Percentiles rank a stretch among this genome's conserved stretches.
These are phyloP conservation scores for Arthrobotrys entomopaga DNA, from an alignment of 2,329 filamentous ascomycete species.

Conservation along the genomic window DNA sequence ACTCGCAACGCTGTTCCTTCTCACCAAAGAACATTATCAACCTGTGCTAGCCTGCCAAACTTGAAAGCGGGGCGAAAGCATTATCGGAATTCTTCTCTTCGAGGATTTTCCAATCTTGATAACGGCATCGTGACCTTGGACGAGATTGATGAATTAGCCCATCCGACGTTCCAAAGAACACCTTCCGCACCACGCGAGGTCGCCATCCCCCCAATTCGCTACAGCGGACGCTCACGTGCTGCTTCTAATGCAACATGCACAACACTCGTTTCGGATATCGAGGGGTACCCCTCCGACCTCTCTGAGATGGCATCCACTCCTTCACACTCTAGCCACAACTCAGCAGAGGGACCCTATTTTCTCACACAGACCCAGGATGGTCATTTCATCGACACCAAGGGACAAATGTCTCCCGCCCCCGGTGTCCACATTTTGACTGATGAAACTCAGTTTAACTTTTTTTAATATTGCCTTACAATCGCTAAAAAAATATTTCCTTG, in stretches of 20 bases:
- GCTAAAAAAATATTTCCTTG: slow-evolving; percentile 28
- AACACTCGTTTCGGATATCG: slow-evolving; percentile 52
- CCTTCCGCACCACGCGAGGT: slow-evolving; percentile 51
- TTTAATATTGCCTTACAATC: slow-evolving; percentile 15
- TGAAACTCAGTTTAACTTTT: slow-evolving; percentile 52
- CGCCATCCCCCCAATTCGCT: slow-evolving; percentile 47
- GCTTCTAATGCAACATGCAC: slow-evolving; percentile 54
- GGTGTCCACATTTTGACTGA: slow-evolving; percentile 45
- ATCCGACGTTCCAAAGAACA: slow-evolving; percentile 24
- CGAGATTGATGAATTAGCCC: slow-evolving; percentile 36
- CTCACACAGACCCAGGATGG: slow-evolving; percentile 42
- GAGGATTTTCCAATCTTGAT: slow-evolving; percentile 42
- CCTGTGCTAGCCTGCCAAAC: slow-evolving; percentile 51
- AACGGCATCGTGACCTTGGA: slow-evolving; percentile 50
- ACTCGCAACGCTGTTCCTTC: slow-evolving; percentile 35
- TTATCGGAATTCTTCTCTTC: slow-evolving; percentile 47
- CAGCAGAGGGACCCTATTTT: slow-evolving; percentile 47
- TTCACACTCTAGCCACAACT: slow-evolving; percentile 52
- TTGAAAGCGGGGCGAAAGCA: slow-evolving; percentile 46
- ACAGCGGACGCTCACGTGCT: slow-evolving; percentile 54
- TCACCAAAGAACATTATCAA: slow-evolving; percentile 35
- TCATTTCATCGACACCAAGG: slow-evolving; percentile 38
- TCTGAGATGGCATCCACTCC: slow-evolving; percentile 52
- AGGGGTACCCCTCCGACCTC: slow-evolving; percentile 49
- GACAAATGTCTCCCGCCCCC: slow-evolving; percentile 17